Evolutionary conservation across 139 green algal genomes (phyloP).

Genomic region (Micromonas commoda): DNA sequence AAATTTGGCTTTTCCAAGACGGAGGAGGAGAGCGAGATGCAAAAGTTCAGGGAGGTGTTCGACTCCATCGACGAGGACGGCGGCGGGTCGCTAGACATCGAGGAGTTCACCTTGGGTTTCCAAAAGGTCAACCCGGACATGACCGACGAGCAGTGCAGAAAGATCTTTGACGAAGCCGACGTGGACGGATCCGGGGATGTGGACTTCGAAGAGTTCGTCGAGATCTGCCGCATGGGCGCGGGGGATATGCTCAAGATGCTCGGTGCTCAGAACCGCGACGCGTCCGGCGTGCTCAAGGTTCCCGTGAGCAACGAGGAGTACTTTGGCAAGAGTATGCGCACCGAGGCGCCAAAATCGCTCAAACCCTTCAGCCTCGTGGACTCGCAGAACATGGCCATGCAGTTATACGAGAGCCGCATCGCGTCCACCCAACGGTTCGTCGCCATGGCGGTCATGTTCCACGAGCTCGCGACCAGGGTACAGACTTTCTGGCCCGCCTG

Average conservation of each 20-base stretch:
- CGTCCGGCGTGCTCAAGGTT: not conserved
- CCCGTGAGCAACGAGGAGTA: conserved; percentile 15
- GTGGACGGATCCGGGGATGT: not conserved
- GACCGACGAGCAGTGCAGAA: not conserved
- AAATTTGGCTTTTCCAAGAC: not conserved
- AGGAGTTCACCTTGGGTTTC: not conserved
- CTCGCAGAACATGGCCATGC: conserved; percentile 25
- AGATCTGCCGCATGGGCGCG: not conserved
- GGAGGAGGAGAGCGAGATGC: not conserved
- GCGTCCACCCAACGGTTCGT: conserved; percentile 28
- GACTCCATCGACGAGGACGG: not conserved
- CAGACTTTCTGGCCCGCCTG: conserved; percentile 27
- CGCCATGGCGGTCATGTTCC: conserved; percentile 34
- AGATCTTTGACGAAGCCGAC: conserved; percentile 9
- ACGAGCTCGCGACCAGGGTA: conserved; percentile 26
- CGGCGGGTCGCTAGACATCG: not conserved
- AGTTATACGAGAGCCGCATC: conserved; percentile 31
- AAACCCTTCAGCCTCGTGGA: not conserved
- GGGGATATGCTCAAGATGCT: conserved; percentile 1
- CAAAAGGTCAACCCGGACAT: not conserved
- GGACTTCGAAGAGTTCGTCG: conserved; percentile 9
- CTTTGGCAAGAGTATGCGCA: conserved; percentile 15
- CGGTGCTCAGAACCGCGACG: not conserved
- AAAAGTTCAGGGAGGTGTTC: not conserved
- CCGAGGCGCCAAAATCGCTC: not conserved